Evolutionary conservation across 2,329 filamentous ascomycete species (phyloP).

Genomic region (Fusarium caatingaense): DNA sequence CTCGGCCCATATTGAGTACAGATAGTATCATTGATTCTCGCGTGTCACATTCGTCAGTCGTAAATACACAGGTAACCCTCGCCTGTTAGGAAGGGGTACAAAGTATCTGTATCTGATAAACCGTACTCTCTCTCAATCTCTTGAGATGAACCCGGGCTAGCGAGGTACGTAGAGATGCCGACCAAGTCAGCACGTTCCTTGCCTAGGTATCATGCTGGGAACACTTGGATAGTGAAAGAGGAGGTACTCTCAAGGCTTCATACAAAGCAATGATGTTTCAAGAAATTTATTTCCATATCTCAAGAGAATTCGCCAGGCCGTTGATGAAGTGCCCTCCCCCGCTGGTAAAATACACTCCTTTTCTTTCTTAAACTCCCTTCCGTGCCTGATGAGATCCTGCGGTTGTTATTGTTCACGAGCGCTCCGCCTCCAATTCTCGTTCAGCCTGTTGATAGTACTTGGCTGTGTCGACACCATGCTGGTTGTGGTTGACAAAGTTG

Average conservation of each 20-base stretch:
- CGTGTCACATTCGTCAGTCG: not conserved
- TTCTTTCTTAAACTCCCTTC: not conserved
- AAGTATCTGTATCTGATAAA: not conserved
- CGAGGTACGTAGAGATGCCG: not conserved
- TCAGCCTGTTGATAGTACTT: slow-evolving; percentile 99
- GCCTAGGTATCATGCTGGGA: no score
- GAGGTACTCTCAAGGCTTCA: not conserved
- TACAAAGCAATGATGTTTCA: slow-evolving; percentile 13
- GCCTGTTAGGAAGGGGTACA: not conserved
- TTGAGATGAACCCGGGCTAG: not conserved
- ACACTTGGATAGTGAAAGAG: not conserved
- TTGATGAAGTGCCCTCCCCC: slow-evolving; percentile 35
- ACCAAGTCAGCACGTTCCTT: not conserved
- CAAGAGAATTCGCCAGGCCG: slow-evolving; percentile 39
- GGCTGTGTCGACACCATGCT: slow-evolving; percentile 97
- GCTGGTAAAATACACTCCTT: slow-evolving; percentile 46
- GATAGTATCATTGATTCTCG: not conserved
- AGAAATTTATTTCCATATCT: slow-evolving; percentile 41
- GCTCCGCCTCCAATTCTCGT: slow-evolving; percentile 86
- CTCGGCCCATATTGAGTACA: no score
- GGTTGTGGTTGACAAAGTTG: slow-evolving; percentile 96
- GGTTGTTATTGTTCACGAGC: slow-evolving; percentile 19
- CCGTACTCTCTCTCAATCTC: not conserved
- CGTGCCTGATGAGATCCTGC: not conserved
- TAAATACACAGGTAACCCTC: not conserved